These are phyloP conservation scores for Amaranthus palmeri DNA, from an alignment of 148 eudicot genomes.

Conservation along the genomic window DNA sequence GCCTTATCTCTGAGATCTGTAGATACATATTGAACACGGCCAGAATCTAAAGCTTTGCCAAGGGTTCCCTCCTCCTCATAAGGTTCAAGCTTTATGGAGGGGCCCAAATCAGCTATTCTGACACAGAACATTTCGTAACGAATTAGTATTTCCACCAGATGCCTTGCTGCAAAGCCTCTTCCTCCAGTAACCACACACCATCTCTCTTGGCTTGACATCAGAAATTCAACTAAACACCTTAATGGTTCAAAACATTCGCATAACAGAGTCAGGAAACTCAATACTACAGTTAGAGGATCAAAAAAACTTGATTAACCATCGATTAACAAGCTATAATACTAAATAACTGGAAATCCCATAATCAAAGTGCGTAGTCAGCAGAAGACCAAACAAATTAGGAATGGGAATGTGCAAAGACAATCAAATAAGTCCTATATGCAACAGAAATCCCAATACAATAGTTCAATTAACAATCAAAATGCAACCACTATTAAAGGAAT, in stretches of 20 bases:
- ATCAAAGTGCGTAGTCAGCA: too few species aligned
- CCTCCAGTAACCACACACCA: slow-evolving; percentile 98
- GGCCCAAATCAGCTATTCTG: slow-evolving; percentile 60
- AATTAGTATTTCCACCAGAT: slow-evolving; percentile 81
- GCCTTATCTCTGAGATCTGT: slow-evolving; percentile 73
- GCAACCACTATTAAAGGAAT: too few species aligned
- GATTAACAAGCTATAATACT: too few species aligned
- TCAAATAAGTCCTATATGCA: too few species aligned
- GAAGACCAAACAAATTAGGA: too few species aligned
- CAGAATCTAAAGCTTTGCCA: slow-evolving; percentile 53
- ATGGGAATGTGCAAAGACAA: too few species aligned
- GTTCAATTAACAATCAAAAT: too few species aligned
- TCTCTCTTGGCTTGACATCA: slow-evolving; percentile 41
- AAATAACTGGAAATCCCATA: too few species aligned
- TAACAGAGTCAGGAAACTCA: not conserved
- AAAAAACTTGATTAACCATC: too few species aligned
- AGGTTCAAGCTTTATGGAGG: slow-evolving; percentile 49
- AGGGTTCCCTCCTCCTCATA: slow-evolving; percentile 63
- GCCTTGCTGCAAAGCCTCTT: slow-evolving; percentile 82
- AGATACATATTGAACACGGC: slow-evolving; percentile 61
- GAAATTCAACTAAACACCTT: not conserved
- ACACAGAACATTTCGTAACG: slow-evolving; percentile 60
- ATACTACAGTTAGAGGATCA: too few species aligned
- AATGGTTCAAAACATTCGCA: not conserved
- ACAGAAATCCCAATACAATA: too few species aligned